These are phyloP conservation scores for Rhizophagus sp. DNA, from an alignment of 192 early-diverging fungal genomes.

Conservation along the genomic window DNA sequence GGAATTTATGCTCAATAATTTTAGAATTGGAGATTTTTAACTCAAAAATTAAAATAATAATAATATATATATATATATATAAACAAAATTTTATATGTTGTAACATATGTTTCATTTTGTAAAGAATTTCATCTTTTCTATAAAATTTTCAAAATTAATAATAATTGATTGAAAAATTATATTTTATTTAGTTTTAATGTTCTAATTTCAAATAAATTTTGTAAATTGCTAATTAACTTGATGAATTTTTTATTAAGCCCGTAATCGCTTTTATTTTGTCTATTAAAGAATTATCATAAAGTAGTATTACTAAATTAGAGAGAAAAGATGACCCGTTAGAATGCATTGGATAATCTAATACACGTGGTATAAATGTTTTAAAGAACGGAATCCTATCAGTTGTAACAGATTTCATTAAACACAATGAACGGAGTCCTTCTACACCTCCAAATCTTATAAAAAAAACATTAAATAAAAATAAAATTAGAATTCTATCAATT, in stretches of 20 bases:
- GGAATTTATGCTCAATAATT: slow-evolving; percentile 48
- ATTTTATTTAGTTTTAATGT: background rate
- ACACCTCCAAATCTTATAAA: slow-evolving; percentile 55
- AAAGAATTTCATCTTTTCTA: background rate
- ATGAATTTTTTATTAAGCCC: background rate
- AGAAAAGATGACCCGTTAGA: slow-evolving; percentile 42
- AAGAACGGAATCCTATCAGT: slow-evolving; percentile 69
- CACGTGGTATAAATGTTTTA: slow-evolving; percentile 73
- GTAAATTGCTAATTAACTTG: background rate
- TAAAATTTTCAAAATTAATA: background rate
- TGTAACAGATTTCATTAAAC: slow-evolving; percentile 71
- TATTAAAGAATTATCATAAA: slow-evolving; percentile 33
- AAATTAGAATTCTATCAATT: background rate
- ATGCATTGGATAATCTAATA: slow-evolving; percentile 72
- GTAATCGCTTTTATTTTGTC: background rate
- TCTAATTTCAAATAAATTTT: background rate
- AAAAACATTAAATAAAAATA: background rate
- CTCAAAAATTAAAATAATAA: background rate
- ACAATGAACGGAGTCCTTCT: slow-evolving; percentile 73
- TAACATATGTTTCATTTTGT: background rate
- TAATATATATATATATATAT: background rate
- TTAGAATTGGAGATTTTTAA: background rate
- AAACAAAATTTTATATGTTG: background rate
- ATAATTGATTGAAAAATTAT: background rate
- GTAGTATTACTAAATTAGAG: slow-evolving; percentile 37